Percentiles rank a stretch among this genome's conserved stretches.
These are phyloP conservation scores for Cryptosporidium parvum DNA, from an alignment of 169 alveolate species.

Conservation along the genomic window DNA sequence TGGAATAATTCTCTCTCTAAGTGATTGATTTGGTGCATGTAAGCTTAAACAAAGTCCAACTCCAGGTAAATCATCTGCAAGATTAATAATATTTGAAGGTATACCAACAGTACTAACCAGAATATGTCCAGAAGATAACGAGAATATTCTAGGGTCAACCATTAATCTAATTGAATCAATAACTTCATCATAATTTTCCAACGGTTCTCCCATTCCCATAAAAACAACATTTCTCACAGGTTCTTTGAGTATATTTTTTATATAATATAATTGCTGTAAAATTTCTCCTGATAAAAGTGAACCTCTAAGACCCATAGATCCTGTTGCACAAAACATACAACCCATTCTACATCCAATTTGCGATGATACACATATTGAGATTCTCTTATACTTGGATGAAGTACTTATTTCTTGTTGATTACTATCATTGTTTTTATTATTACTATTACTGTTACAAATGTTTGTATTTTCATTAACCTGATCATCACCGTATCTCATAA, in stretches of 20 bases:
- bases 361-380: slow-evolving; percentile 77
- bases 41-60: slow-evolving; percentile 78
- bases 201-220: slow-evolving; percentile 85
- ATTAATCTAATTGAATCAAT: slow-evolving; percentile 73
- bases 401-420: not conserved
- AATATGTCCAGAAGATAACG: slow-evolving; percentile 70
- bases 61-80: slow-evolving; percentile 81
- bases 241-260: slow-evolving; percentile 39
- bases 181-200: slow-evolving; percentile 80
- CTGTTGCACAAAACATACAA: slow-evolving; percentile 81
- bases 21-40: slow-evolving; percentile 79
- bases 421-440: not conserved
- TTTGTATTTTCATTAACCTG: not conserved
- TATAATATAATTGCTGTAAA: slow-evolving; percentile 78
- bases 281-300: slow-evolving; percentile 80
- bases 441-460: not conserved
- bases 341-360: slow-evolving; percentile 83
- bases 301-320: slow-evolving; percentile 79
- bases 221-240: slow-evolving; percentile 80
- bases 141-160: slow-evolving; percentile 28
- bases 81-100: slow-evolving; percentile 62
- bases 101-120: slow-evolving; percentile 80
- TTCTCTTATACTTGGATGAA: slow-evolving; percentile 11
- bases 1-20: slow-evolving; percentile 77
- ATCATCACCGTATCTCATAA: slow-evolving; percentile 57